Evolutionary conservation across 148 eudicot species (phyloP).

Genomic region (Rhododendron williamsianum): DNA sequence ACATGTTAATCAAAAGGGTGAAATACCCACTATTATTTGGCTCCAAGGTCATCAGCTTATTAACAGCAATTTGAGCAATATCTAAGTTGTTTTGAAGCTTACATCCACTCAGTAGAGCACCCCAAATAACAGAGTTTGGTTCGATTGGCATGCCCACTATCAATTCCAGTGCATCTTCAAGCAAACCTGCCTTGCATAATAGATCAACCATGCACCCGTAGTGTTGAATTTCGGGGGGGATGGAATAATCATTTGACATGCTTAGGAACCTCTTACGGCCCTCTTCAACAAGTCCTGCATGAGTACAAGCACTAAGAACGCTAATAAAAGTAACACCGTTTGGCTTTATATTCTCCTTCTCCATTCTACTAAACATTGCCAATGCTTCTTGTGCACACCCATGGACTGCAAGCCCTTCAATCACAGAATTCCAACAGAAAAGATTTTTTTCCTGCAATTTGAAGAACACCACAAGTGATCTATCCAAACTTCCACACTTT

Average conservation of each 20-base stretch:
- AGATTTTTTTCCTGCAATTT: constrained; percentile 19
- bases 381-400: constrained; percentile 19
- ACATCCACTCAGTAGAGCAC: constrained; percentile 23
- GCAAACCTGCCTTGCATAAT: constrained; percentile 20
- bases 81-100: constrained; percentile 19
- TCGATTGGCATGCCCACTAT: constrained; percentile 17
- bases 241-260: constrained; percentile 17
- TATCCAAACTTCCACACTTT: constrained; percentile 27
- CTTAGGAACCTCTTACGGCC: constrained; percentile 11
- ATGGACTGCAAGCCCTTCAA: constrained; percentile 23
- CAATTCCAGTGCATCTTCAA: constrained; percentile 17
- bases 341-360: constrained; percentile 18
- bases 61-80: constrained; percentile 13
- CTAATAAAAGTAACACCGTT: constrained; percentile 22
- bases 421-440: constrained; percentile 20
- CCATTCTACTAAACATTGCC: constrained; percentile 21
- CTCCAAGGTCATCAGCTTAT: constrained; percentile 15
- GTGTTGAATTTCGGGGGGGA: constrained; percentile 19
- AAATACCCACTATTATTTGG: constrained; percentile 21
- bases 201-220: constrained; percentile 25
- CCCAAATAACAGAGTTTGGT: constrained; percentile 22
- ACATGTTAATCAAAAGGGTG: constrained; percentile 18
- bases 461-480: constrained; percentile 17
- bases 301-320: constrained; percentile 21
- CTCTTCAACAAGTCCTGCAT: constrained; percentile 23